Evolutionary conservation across 75 land plant species (phyloP), one percentile per base, ranked within the genome.

Genomic region (Picea glauca): DNA sequence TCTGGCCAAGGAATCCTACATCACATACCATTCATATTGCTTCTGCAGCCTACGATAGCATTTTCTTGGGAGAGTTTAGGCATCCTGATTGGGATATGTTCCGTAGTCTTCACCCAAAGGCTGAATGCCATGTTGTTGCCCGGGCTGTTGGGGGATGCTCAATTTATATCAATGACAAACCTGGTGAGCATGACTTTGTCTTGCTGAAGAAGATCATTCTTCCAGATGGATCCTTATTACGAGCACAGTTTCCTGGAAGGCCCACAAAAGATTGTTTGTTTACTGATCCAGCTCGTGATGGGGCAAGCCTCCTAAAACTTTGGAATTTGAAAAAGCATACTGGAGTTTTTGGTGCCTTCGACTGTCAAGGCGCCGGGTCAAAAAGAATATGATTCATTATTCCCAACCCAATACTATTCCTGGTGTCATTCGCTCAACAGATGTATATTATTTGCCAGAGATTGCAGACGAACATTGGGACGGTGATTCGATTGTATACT

Each of bases 331-430:
- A 94, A 83, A 87, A 88, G 21, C 83, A 82, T 61, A 80, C 88
- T 60, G 96, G 96, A 77, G 87, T 94, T 57, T 43, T 94, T 18
- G 94, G 89, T 40, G 89, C 88, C 66, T 94, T 94, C 82, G 91
- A 94, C 72, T 94, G 96, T 82, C 96, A 94, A 72, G 96, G 96
- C 72, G 92, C 92, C 57, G 94, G 94, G 8, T 94, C 59, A 94
- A 91, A 78, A 85, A 70, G 60, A 84, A 90, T 79, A 68, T 78
- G 21, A 85, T 94, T 54, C 96, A 94, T 56, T 85, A 94, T 46
- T 75, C 82, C 40, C 79, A 83, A 57, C 91, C 96, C 13, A 84
- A 82, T 32, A 79, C 88, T 11, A 56, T 84, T 1, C 85, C 92
- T n/a, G 90, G 94, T 57, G 75, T 74, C 43, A 70, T 94, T 3